A percentile compares a stretch with the other conserved stretches of the same genome.
Conservation (phyloP, 768 basidiomycete species). For the Xanthoconium stramineum region DNA sequence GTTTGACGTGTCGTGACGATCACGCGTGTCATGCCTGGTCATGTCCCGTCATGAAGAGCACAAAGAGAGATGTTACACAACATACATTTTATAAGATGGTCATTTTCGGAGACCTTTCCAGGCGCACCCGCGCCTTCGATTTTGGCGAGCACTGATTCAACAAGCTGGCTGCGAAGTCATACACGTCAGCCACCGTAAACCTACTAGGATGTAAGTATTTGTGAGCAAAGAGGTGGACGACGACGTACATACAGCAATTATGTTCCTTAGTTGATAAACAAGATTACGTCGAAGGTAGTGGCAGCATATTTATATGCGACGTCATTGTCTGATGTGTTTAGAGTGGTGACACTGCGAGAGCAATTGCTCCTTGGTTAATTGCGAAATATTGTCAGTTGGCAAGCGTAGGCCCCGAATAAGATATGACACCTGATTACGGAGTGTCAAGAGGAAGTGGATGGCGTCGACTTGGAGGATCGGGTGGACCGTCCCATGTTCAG, state of each 20-base stretch:
- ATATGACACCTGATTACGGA: constrained; percentile 80
- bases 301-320: constrained; percentile 96
- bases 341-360: constrained; percentile 85
- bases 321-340: constrained; percentile 80
- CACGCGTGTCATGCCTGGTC: constrained; percentile 84
- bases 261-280: constrained; percentile 82
- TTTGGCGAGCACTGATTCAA: constrained; percentile 67
- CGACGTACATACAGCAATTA: constrained; percentile 77
- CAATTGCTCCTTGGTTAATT: constrained; percentile 93
- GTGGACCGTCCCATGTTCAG: constrained; percentile 63
- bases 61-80: not conserved
- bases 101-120: constrained; percentile 95
- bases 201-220: constrained; percentile 37
- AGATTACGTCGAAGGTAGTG: constrained; percentile 93
- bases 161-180: constrained; percentile 73
- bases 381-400: not conserved
- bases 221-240: not conserved
- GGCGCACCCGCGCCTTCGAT: constrained; percentile 78
- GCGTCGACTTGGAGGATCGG: constrained; percentile 95
- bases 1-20: constrained; percentile 84
- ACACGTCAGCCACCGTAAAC: constrained; percentile 84
- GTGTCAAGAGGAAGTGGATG: constrained; percentile 90
- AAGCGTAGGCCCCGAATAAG: not conserved
- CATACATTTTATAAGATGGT: constrained; percentile 96
- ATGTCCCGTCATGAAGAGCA: not conserved